Evolutionary conservation across 345 rosid genomes (phyloP), one percentile per base, ranked within the genome.

Genomic region (Durio zibethinus): DNA sequence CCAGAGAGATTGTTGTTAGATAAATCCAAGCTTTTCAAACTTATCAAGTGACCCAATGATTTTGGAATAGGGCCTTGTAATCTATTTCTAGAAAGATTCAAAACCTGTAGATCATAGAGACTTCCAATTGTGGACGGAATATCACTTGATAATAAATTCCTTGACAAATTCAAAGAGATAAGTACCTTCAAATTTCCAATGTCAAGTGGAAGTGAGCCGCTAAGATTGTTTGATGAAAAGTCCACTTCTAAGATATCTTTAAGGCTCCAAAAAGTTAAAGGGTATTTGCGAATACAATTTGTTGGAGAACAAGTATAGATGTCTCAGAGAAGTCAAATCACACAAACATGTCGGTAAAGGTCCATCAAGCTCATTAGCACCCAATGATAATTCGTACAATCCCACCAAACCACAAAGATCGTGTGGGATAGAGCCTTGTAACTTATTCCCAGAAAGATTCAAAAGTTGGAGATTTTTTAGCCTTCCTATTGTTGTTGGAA

Each of bases 1-100:
- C 81, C 81, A 0, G 81, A 78, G 10, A 82, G 69, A 53, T 27
- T 38, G 73, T 82, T 82, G 27, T 7, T 1, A 3, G 85, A 83
- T n/a, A 83, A 52, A 74, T 77, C 78, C 59, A 79, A 57, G 0
- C 15, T n/a, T 38, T 65, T 36, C 52, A 82, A 70, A 54, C 77
- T 72, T 2, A 64, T 10, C 71, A 79, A 14, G 15, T 33, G 10
- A 18, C 74, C 72, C 4, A 79, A 18, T 2, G 80, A 53, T 14
- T 56, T 1, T 16, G 82, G 80, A 57, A 79, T 71, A 25, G 18
- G 14, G 25, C 85, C 82, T 29, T 57, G 56, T 0, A 79, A 57
- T 43, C 40, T 38, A 57, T 77, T 81, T 6, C 18, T 20, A 0
- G 77, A 62, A 18, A 76, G 27, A 0, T 29, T 35, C 12, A 80